Evolutionary conservation across 495 filamentous ascomycete genomes (phyloP), one percentile per base, ranked within the genome.

Genomic region (Trichoderma virens): DNA sequence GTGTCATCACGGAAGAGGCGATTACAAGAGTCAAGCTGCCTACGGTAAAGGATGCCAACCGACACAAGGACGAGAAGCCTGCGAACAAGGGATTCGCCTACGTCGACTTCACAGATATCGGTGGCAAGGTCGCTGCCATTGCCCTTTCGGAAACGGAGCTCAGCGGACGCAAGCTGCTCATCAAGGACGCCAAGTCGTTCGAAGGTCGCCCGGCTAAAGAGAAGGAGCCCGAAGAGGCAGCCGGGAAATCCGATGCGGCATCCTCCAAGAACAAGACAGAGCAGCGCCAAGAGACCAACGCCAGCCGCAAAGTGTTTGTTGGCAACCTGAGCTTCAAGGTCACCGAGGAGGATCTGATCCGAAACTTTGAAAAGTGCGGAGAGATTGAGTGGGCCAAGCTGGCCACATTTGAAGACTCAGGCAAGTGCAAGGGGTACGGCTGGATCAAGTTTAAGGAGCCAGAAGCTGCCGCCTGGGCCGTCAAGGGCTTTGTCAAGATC

Each of bases 341-440:
- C 1, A 93, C 85, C n/a, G 90, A 90, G 67, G 91, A 96, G 66
- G 83, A 86, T 65, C 76, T 99, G 32, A 77, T 83, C 65, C 81
- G 86, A 65, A 90, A 96, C 71, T 97, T 95, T 72, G 78, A 76
- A 30, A 88, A 86, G 70, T 97, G 93, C 70, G 94, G 94, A 45
- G 82, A 85, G 59, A 81, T 99, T 63, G 76, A 80, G 38, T 88
- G 88, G 75, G 80, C 92, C 67, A 90, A 93, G 73, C 77, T 96
- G 59, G 95, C 95, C 2, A 96, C 93, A 0, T 99, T 99, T 71
- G 91, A 98, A 73, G 95, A 99, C 70, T 86, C 87, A 43, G 95
- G 94, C 30, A 98, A 98, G 78, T 98, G 95, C 79, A 97, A 97
- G 78, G 94, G 94, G 1, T 99, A 90, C 79, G 93, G 88, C 23